A percentile compares a stretch with the other conserved stretches of the same genome.
Evolutionary conservation across 83 land plant genomes (phyloP).

Genomic region (Picea abies): DNA sequence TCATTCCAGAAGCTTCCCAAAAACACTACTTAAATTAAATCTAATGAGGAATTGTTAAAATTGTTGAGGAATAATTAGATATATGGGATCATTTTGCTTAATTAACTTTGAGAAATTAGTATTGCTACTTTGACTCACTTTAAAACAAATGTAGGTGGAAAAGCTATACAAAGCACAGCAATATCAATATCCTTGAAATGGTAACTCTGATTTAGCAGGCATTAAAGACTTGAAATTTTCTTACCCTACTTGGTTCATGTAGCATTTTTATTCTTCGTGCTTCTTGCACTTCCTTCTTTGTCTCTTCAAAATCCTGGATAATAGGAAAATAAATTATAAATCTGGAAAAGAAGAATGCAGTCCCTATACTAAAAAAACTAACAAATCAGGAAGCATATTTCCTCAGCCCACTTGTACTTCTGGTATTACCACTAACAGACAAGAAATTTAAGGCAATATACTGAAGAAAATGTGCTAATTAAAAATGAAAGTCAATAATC

Average conservation of each 20-base stretch:
- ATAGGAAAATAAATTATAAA: not conserved
- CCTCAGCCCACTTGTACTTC: not conserved
- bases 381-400: not conserved
- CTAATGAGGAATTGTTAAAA: not conserved
- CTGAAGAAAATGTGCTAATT: not conserved
- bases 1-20: not conserved
- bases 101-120: not conserved
- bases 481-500: not conserved
- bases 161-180: not conserved
- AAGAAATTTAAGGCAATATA: not conserved
- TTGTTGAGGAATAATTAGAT: not conserved
- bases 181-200: not conserved
- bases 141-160: not conserved
- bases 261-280: constrained; percentile 81
- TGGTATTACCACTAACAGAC: not conserved
- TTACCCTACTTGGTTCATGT: constrained; percentile 78
- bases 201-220: not conserved
- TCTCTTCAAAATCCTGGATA: constrained; percentile 61
- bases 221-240: not conserved
- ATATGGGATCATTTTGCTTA: not conserved
- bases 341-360: not conserved
- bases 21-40: not conserved
- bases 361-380: not conserved
- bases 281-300: constrained; percentile 72
- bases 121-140: not conserved